A percentile compares a stretch with the other conserved stretches of the same genome.
Conservation (phyloP, 2,329 filamentous ascomycete species). For the Calonectria crousiana region DNA sequence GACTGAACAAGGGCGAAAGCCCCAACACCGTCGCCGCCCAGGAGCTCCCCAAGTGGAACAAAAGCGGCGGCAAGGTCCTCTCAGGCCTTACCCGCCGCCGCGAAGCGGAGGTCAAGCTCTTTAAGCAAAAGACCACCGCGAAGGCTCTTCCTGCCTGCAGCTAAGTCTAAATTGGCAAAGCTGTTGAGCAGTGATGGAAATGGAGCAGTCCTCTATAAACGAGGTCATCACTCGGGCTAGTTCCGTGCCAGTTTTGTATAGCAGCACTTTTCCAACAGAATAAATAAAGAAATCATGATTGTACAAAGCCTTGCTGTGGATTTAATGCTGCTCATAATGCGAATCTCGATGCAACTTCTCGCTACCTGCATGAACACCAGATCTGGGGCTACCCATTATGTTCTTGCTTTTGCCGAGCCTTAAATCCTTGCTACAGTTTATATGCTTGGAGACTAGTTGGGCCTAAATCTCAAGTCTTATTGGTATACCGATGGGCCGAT, state of each 20-base stretch:
- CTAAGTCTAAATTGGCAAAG: not conserved
- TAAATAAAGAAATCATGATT: not conserved
- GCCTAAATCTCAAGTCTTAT: too few species aligned
- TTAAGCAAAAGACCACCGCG: slow-evolving; percentile 23
- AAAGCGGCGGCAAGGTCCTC: slow-evolving; percentile 54
- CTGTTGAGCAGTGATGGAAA: not conserved
- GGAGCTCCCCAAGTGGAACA: slow-evolving; percentile 63
- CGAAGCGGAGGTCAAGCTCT: slow-evolving; percentile 57
- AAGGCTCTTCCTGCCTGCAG: slow-evolving; percentile 31
- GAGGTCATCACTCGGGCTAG: too few species aligned
- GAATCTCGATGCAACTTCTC: too few species aligned
- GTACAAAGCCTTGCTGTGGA: not conserved
- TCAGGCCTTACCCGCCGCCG: slow-evolving; percentile 57
- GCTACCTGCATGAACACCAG: too few species aligned
- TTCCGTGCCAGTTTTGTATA: not conserved
- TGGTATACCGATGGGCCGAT: too few species aligned
- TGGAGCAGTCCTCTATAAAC: not conserved
- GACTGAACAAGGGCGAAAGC: slow-evolving; percentile 37
- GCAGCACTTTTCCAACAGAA: not conserved
- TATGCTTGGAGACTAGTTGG: too few species aligned
- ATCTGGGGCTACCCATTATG: too few species aligned
- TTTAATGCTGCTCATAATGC: not conserved
- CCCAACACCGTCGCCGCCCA: slow-evolving; percentile 52
- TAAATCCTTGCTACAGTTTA: too few species aligned
- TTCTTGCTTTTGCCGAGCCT: too few species aligned